Percentiles rank a stretch among this genome's conserved stretches.
phyloP scores from a whole-genome alignment of 2,329 filamentous ascomycete genomes.

The Beauveria rudraprayagi region DNA sequence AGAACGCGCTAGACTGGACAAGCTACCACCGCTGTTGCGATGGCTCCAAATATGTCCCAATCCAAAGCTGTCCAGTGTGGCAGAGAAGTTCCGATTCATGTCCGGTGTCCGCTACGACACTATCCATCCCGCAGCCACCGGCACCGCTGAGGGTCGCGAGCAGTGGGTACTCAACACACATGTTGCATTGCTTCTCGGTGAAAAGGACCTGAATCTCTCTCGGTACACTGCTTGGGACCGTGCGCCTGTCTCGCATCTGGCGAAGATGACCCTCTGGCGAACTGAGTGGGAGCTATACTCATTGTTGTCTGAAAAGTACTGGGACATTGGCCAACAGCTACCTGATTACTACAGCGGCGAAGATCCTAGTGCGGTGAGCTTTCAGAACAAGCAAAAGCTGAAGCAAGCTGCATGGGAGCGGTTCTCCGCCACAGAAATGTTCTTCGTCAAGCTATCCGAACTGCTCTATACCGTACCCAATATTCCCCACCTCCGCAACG shows the following conservation, averaged over 20 bases:
- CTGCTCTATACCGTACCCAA: constrained; percentile 51
- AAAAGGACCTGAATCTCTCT: constrained; percentile 53
- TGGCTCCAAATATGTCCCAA: constrained; percentile 50
- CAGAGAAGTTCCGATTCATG: constrained; percentile 47
- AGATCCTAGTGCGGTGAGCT: constrained; percentile 36
- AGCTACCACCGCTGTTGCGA: constrained; percentile 50
- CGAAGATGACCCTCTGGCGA: constrained; percentile 53
- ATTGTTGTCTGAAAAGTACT: constrained; percentile 40
- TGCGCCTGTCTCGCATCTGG: constrained; percentile 42
- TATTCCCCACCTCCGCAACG: constrained; percentile 48
- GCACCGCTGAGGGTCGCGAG: constrained; percentile 49
- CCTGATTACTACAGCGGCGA: constrained; percentile 41
- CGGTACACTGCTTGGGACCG: constrained; percentile 54
- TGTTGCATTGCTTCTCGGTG: constrained; percentile 54
- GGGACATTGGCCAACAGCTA: constrained; percentile 45
- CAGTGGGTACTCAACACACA: constrained; percentile 60
- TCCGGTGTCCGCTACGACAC: constrained; percentile 58
- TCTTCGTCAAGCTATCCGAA: constrained; percentile 56
- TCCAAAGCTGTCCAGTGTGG: constrained; percentile 41
- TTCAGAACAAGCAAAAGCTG: constrained; percentile 36
- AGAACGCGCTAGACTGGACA: constrained; percentile 46
- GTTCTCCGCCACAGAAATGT: constrained; percentile 53
- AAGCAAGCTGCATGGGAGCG: constrained; percentile 42
- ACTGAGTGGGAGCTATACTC: constrained; percentile 50
- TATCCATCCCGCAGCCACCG: constrained; percentile 45